Evolutionary conservation across 805 yeast species (phyloP).

Genomic region (Dipodascopsis uninucleata): DNA sequence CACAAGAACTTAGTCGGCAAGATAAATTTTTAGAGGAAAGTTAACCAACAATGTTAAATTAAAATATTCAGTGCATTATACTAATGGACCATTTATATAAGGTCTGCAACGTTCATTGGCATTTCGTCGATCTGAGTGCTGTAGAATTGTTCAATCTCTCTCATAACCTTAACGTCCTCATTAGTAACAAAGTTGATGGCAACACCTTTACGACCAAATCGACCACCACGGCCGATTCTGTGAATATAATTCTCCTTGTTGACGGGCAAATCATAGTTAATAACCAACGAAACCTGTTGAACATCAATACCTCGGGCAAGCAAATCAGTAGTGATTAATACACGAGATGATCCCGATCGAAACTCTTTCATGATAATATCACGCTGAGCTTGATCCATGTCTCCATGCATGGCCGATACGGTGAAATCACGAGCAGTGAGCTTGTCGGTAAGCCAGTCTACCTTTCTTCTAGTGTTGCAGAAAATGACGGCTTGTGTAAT

Average conservation of each 20-base stretch:
- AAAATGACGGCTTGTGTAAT: slow-evolving; percentile 97
- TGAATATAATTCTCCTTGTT: slow-evolving; percentile 95
- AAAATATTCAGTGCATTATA: too few relatives aligned
- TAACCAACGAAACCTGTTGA: slow-evolving; percentile 93
- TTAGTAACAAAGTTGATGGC: slow-evolving; percentile 90
- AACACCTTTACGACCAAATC: slow-evolving; percentile 98
- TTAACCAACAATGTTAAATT: too few relatives aligned
- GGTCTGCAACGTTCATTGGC: slow-evolving; percentile 71
- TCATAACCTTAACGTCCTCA: slow-evolving; percentile 69
- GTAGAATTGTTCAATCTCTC: slow-evolving; percentile 79
- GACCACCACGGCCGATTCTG: slow-evolving; percentile 96
- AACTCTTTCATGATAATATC: slow-evolving; percentile 94
- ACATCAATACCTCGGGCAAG: slow-evolving; percentile 99
- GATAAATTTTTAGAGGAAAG: too few relatives aligned
- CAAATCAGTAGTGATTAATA: slow-evolving; percentile 91
- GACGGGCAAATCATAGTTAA: slow-evolving; percentile 89
- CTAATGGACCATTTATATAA: slow-evolving; percentile 37
- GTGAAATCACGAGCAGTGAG: slow-evolving; percentile 80
- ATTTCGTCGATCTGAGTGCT: slow-evolving; percentile 84
- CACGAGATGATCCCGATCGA: slow-evolving; percentile 89
- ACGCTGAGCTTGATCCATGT: slow-evolving; percentile 91
- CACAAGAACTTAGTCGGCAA: too few relatives aligned
- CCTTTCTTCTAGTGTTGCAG: slow-evolving; percentile 95
- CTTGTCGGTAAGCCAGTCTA: slow-evolving; percentile 80
- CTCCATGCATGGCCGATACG: slow-evolving; percentile 95